A percentile compares a stretch with the other conserved stretches of the same genome.
Conservation (phyloP, 345 rosid genomes). For the Eucalyptus curtisii region DNA sequence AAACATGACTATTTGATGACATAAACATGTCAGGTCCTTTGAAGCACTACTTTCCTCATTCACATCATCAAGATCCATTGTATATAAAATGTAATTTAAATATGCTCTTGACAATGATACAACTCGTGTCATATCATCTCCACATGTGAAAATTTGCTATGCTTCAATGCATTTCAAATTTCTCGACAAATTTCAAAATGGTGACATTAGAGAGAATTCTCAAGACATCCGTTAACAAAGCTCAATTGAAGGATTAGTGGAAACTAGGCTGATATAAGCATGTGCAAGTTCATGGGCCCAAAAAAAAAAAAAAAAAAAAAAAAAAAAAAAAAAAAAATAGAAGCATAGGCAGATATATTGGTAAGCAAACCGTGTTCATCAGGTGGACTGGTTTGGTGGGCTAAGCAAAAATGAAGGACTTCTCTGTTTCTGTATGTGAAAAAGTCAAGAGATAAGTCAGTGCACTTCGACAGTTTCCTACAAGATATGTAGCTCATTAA, state of each 20-base stretch:
- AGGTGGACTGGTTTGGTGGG: neutral
- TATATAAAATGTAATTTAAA: too few species aligned
- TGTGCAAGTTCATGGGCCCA: neutral
- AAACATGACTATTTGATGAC: neutral
- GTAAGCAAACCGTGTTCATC: neutral
- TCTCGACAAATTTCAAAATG: neutral
- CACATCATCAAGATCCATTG: neutral
- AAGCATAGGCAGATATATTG: neutral
- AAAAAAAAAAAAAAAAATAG: too few species aligned
- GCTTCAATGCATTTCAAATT: neutral
- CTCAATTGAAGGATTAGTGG: neutral
- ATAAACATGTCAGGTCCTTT: neutral
- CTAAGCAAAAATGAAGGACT: neutral
- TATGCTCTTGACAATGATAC: too few species aligned
- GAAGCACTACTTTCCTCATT: neutral
- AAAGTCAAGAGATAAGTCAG: neutral
- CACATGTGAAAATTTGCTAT: neutral
- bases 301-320: too few species aligned
- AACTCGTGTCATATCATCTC: neutral
- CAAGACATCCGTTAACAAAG: neutral
- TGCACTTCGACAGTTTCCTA: neutral
- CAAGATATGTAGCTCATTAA: neutral
- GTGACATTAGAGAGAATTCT: neutral
- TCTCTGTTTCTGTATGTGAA: neutral
- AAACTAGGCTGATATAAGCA: neutral